Evolutionary conservation across 2,329 filamentous ascomycete genomes (phyloP).

Genomic region (Aspergillus pseudonomiae): DNA sequence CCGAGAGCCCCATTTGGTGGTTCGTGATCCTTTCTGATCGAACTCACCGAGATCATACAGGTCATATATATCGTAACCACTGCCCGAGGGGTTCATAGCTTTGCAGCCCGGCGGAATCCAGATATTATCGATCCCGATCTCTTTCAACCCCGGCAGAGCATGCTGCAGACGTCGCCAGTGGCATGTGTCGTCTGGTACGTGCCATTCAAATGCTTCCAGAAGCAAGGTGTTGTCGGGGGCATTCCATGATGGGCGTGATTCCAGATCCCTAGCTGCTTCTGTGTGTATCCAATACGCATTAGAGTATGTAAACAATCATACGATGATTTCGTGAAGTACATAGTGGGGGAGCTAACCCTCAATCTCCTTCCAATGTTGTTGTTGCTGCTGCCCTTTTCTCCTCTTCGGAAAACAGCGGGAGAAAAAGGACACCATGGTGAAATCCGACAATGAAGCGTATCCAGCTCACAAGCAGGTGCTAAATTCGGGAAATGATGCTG

Average conservation of each 20-base stretch:
- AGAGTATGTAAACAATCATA: not conserved
- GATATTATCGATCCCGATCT: conserved; percentile 63
- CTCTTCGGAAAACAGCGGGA: conserved; percentile 13
- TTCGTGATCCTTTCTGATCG: conserved; percentile 65
- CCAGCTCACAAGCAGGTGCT: not conserved
- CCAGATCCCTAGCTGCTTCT: conserved; percentile 30
- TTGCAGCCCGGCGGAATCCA: conserved; percentile 76
- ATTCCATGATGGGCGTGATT: conserved; percentile 35
- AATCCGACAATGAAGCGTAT: not conserved
- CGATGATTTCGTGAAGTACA: not conserved
- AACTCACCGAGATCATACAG: conserved; percentile 73
- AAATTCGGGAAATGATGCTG: not conserved
- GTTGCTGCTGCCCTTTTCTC: conserved; percentile 16
- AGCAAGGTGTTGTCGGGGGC: conserved; percentile 52
- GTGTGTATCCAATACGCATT: not conserved
- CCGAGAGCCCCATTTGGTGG: conserved; percentile 71
- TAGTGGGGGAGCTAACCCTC: conserved; percentile 22
- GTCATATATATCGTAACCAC: conserved; percentile 72
- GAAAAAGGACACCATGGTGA: conserved; percentile 16
- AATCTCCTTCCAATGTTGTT: conserved; percentile 25
- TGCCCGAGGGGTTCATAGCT: conserved; percentile 62
- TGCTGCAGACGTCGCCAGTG: conserved; percentile 64
- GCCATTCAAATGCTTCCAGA: conserved; percentile 75
- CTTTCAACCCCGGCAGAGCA: conserved; percentile 57
- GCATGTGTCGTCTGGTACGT: conserved; percentile 61